Evolutionary conservation across 331 rosid species (phyloP).

Genomic region (Stylosanthes scabra): DNA sequence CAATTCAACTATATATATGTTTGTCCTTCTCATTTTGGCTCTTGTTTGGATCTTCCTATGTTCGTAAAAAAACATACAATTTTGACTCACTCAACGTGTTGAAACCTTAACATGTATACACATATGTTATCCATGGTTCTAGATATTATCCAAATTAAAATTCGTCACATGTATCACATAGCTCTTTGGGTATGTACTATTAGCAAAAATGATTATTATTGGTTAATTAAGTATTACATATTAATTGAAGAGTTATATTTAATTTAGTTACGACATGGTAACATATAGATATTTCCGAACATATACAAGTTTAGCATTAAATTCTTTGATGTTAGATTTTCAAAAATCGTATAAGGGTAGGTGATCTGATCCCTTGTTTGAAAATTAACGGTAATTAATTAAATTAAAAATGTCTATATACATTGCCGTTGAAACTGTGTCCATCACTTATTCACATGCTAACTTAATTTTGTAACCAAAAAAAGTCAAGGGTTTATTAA

Average conservation of each 20-base stretch:
- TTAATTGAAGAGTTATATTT: too few relatives aligned
- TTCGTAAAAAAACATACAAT: background rate
- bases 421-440: slow-evolving; percentile 7
- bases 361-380: slow-evolving; percentile 31
- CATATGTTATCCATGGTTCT: background rate
- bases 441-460: background rate
- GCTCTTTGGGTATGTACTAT: too few relatives aligned
- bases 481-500: slow-evolving; percentile 26
- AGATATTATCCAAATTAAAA: background rate
- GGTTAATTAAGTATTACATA: too few relatives aligned
- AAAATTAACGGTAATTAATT: slow-evolving; percentile 1
- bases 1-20: background rate
- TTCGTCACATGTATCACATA: background rate
- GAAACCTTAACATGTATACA: slow-evolving; percentile 5
- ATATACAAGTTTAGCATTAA: slow-evolving; percentile 1
- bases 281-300: too few relatives aligned
- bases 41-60: background rate
- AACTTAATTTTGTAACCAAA: slow-evolving; percentile 6
- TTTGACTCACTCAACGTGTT: slow-evolving; percentile 18
- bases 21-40: background rate
- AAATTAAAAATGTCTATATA: slow-evolving; percentile 15
- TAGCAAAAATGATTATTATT: too few relatives aligned
- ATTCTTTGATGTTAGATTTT: background rate
- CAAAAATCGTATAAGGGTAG: slow-evolving; percentile 20
- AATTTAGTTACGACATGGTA: too few relatives aligned